Evolutionary conservation across 2,329 filamentous ascomycete genomes (phyloP).

Genomic region (Cryphonectria parasitica): DNA sequence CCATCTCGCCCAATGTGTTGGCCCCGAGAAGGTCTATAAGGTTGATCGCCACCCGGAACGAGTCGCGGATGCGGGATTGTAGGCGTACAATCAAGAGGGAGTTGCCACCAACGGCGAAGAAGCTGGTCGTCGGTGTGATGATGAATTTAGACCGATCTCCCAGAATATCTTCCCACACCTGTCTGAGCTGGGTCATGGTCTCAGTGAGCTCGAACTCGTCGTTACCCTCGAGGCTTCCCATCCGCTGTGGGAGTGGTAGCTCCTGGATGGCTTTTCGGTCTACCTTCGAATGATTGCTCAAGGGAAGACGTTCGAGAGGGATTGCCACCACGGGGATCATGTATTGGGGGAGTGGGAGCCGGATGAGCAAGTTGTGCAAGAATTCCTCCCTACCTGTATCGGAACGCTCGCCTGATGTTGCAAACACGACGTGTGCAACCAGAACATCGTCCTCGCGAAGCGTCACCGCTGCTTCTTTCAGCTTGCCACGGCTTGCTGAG

Average conservation of each 20-base stretch:
- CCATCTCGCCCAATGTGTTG: conserved; percentile 46
- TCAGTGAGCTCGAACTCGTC: background rate
- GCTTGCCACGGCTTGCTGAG: background rate
- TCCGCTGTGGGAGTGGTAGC: conserved; percentile 33
- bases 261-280: conserved; percentile 37
- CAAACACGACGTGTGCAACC: background rate
- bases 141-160: too few species aligned
- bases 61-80: conserved; percentile 34
- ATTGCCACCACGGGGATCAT: background rate
- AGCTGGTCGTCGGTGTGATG: conserved; percentile 36
- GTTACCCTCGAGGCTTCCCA: background rate
- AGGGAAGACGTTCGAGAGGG: background rate
- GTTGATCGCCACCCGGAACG: background rate
- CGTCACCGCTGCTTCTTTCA: background rate
- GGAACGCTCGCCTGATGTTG: background rate
- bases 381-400: background rate
- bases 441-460: background rate
- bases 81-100: conserved; percentile 46
- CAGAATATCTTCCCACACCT: background rate
- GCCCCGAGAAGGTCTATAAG: conserved; percentile 43
- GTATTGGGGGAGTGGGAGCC: background rate
- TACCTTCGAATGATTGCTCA: conserved; percentile 38
- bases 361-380: background rate
- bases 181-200: background rate
- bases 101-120: conserved; percentile 47